Base-by-base conservation (phyloP, 805 yeast genomes). In the Suhomyces kilbournensis region DNA sequence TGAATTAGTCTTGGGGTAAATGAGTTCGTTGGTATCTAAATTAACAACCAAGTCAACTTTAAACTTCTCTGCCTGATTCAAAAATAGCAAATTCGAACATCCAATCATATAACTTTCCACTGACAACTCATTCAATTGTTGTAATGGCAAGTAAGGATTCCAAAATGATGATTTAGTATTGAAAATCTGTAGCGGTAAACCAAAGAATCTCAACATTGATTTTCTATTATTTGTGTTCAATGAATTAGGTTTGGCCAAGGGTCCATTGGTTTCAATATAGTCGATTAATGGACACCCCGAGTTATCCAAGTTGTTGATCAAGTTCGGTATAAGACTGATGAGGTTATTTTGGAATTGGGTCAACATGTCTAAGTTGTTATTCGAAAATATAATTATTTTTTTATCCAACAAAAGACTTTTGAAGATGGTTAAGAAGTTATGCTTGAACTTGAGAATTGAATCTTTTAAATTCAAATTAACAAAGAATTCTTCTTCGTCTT, bases 111-210 rank as follows among this genome's bases (percentile, higher is more conserved):
- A 94, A 64, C 84, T 83, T 34, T 78, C 72, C 19, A 79, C 77
- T 30, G 74, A 75, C 49, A 94, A 74, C 59, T 88, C 91, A 49
- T 87, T 88, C 51, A 93, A 72, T 64, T 93, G 98, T 67, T 93
- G 99, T 51, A 94, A 72, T 0, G 98, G 96, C n/a, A 92, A 78
- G 69, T 93, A 94, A 1, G 99, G 98, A 59, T 87, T 86, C 77
- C 96, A 92, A 54, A 93, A 78, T 1, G 96, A 91, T 44, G 96
- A 96, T 58, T 82, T 81, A 7, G 79, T 75, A 47, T 90, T 90
- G 69, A 94, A 94, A 1, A 91, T 68, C 60, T 87, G 92, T 47
- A 94, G 72, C 0, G 99, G 99, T 30, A 94, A 74, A 0, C 98
- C 99, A 63, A 90, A 80, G 64, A 90, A 94, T 32, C 81, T 72